Evolutionary conservation across 176 grass and related monocot species (phyloP), one percentile per base, ranked within the genome.

Genomic region (Oryza nivara): DNA sequence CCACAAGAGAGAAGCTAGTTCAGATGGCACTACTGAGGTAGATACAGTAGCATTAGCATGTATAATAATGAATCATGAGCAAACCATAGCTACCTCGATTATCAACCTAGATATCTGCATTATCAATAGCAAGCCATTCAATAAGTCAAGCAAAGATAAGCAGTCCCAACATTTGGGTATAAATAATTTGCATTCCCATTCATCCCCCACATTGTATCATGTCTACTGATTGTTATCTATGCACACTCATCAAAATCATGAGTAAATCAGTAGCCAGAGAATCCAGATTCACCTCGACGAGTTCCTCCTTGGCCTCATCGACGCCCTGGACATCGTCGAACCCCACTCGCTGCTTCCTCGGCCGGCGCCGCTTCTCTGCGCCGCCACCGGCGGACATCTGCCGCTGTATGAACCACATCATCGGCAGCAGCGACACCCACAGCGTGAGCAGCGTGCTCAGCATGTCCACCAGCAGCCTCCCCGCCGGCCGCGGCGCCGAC

Each of bases 241-340:
- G 30, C n/a, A 73, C 20, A 68, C 43, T 61, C 69, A 45, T 54
- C 48, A 72, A 54, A 45, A 16, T 81, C 6, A 46, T 65, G 54
- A 83, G 41, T 6, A 60, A 60, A 82, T 41, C 20, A 74, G 11
- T 19, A 63, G n/a, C 9, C 11, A 44, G 65, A 60, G 49, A 52
- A 52, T 5, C 25, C 14, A 56, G 47, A 79, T 86, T 79, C 47
- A 94, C 91, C 93, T 95, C 96, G 20, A 95, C 87, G 68, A 98
- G 87, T 77, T 98, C 96, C 54, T 89, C 87, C 63, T 95, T 98
- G 3, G 93, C 93, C 36, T 89, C 83, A 85, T 98, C 96, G 13
- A 95, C 93, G 8, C 96, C 93, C 84, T 98, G 89, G 10, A 98
- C 96, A 66, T 98, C 91, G 19, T 92, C 86, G 69, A 98, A 98